phyloP scores from a whole-genome alignment of 306 rosid species.

The Prinsepia uniflora region DNA sequence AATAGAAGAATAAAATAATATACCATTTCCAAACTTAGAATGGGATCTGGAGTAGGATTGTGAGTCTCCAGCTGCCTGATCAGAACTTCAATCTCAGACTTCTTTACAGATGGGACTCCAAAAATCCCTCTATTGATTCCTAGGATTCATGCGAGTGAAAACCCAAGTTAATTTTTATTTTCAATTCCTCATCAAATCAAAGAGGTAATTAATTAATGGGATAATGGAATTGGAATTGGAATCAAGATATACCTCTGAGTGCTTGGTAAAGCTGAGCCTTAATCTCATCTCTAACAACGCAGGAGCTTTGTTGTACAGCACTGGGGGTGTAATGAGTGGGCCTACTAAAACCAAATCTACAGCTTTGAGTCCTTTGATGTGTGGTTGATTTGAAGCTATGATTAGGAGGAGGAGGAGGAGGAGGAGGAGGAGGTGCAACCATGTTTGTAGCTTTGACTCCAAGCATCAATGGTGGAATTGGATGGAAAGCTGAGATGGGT shows the following conservation, averaged over 20 bases:
- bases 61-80: conserved; percentile 50
- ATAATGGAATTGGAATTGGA: neutral
- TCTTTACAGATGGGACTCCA: conserved; percentile 69
- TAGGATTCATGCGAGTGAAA: conserved; percentile 28
- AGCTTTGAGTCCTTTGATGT: conserved; percentile 28
- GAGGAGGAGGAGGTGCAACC: conserved; percentile 29
- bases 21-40: conserved; percentile 63
- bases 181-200: conserved; percentile 1
- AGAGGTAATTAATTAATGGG: neutral
- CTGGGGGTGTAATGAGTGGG: conserved; percentile 29
- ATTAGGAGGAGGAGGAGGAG: too few relatives aligned
- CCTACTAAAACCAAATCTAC: conserved; percentile 34
- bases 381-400: conserved; percentile 20
- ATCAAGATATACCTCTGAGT: conserved; percentile 45
- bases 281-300: conserved; percentile 39
- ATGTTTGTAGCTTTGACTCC: conserved; percentile 28
- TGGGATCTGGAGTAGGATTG: conserved; percentile 72
- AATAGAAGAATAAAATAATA: neutral
- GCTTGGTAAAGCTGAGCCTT: conserved; percentile 53
- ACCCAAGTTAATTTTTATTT: conserved; percentile 26
- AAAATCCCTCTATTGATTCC: conserved; percentile 74
- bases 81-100: conserved; percentile 57
- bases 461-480: conserved; percentile 17
- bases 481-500: conserved; percentile 37
- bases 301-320: conserved; percentile 45